phyloP scores from a whole-genome alignment of 495 filamentous ascomycete genomes.

The Xylaria intraflava region DNA sequence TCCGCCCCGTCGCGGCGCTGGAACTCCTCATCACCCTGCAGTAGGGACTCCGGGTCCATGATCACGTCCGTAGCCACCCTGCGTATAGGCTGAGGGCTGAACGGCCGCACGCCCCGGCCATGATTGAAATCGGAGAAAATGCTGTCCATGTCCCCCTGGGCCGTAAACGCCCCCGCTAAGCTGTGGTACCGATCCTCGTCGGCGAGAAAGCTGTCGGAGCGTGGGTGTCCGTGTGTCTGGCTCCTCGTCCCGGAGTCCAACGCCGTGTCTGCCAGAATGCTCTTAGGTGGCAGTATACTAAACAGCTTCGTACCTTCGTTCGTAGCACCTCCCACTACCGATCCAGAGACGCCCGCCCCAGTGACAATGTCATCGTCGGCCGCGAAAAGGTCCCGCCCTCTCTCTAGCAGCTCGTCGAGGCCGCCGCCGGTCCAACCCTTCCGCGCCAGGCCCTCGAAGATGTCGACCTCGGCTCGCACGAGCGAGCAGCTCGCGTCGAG shows the following conservation, averaged over 20 bases:
- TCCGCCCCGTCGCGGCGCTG: constrained; percentile 4
- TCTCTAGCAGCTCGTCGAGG: constrained; percentile 54
- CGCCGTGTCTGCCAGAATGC: constrained; percentile 44
- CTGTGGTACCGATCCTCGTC: constrained; percentile 44
- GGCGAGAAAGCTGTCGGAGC: constrained; percentile 41
- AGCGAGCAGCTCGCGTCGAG: constrained; percentile 55
- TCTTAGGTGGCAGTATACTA: constrained; percentile 51
- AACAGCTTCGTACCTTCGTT: constrained; percentile 46
- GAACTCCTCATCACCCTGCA: constrained; percentile 16
- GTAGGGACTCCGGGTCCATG: constrained; percentile 36
- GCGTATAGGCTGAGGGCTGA: constrained; percentile 46
- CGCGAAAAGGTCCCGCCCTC: constrained; percentile 55
- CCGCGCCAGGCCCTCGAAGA: constrained; percentile 56
- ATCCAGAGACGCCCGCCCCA: constrained; percentile 17
- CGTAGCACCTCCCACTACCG: constrained; percentile 8
- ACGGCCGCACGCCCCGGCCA: constrained; percentile 43
- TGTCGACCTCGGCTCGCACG: constrained; percentile 58
- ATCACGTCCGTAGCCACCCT: constrained; percentile 27
- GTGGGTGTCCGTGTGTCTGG: constrained; percentile 20
- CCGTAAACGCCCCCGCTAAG: constrained; percentile 37
- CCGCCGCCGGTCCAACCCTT: constrained; percentile 61
- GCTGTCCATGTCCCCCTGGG: constrained; percentile 37
- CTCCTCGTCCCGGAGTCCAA: constrained; percentile 23
- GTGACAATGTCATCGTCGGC: constrained; percentile 33
- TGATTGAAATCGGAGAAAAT: constrained; percentile 48